Base-by-base conservation (phyloP, 495 filamentous ascomycete genomes). In the Penicillium malachiteum region DNA sequence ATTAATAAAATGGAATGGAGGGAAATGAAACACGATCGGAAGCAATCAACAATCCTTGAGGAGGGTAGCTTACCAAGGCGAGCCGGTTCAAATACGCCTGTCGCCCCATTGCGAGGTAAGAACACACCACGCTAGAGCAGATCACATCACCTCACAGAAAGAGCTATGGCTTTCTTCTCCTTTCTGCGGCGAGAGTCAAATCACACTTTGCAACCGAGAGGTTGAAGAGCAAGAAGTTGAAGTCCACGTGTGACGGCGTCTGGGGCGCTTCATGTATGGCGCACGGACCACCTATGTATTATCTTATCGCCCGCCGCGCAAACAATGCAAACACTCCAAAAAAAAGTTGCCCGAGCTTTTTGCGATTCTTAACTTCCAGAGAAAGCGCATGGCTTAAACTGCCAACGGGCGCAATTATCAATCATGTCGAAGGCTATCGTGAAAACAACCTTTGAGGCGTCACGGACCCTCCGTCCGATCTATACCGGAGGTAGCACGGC, bases 401-500 rank as follows among this genome's bases (percentile, higher is more conserved):
- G 57, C 55, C 53, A 44, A 62, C 55, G 62, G 52, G 62, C 63
- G 59, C 49, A 45, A 52, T 50, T 58, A 34, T 61, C 47, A 66
- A 63, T 62, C 57, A 81, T 80, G 78, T 76, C 78, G 40, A 71
- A 78, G 71, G 68, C 68, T 57, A 69, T 70, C 52, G 69, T 79
- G 48, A 87, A 90, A 78, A 97, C 92, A 21, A 95, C 95, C 39
- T 99, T 96, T 68, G 88, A 92, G 69, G 81, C 87, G 50, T 78
- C 77, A 57, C 83, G 86, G 55, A 85, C 88, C 21, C 90, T 99
- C 42, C 90, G 91, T 61, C 95, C 94, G 35, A 91, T 97, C 42
- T 96, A 93, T 70, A 95, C 92, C 31, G 93, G 94, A 52, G 94
- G 94, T 46, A 86, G 86, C 63, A 87, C 93, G 58, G 85, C 90